Evolutionary conservation across 352 stramenopile species (phyloP), one percentile per base, ranked within the genome.

Genomic region (Phytophthora ohioensis): DNA sequence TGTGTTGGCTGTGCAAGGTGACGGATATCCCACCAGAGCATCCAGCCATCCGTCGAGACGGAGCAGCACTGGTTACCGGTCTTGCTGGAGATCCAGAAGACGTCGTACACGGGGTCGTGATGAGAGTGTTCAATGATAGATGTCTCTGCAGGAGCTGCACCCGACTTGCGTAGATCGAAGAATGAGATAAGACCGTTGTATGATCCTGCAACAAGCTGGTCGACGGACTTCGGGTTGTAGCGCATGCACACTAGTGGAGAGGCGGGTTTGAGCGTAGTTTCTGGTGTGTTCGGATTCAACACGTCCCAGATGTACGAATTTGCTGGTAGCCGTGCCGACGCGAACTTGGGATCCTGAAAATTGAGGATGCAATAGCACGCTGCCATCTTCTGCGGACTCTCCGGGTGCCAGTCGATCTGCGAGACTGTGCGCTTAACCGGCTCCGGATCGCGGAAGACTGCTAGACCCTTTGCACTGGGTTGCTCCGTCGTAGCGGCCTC

Each of bases 101-200:
- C 92, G 71, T 98, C 96, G 75, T 98, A 98, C 17, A 99, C 95
- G 0, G 97, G 97, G 67, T 99, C 97, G 67, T 99, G 97, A 73
- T 99, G 97, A 48, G 92, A 98, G 69, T 98, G 97, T 65, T 99
- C 97, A 34, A 99, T 98, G 42, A 98, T 89, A 46, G 91, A 98
- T 15, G 90, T 98, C 69, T 98, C 94, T 15, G 86, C 80, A 0
- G 96, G 93, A 39, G 85, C 82, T 32, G 90, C 85, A 35, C 91
- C 94, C 1, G 88, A 95, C 73, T 98, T 98, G 66, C 96, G 87
- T 12, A 99, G 75, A 69, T 99, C 97, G 62, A 98, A 99, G 74
- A 98, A 98, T 27, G 85, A 97, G 45, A 99, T 97, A 38, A 99
- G 91, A 3, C 97, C 97, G 72, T 99, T 99, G 86, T 99, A 99